phyloP scores from a whole-genome alignment of 2,329 filamentous ascomycete genomes.

The Aspergillus quadricinctus region DNA sequence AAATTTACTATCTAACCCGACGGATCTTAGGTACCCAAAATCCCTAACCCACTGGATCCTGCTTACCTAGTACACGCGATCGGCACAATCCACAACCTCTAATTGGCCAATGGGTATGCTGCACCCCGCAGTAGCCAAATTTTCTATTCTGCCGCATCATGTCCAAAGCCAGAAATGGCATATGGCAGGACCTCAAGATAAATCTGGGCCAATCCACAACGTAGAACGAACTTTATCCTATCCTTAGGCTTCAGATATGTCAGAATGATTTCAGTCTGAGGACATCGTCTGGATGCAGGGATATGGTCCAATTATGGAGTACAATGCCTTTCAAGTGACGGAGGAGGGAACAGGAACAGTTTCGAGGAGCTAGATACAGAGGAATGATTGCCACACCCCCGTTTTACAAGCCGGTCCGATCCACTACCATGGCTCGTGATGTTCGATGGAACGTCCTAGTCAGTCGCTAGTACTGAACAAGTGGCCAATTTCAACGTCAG shows the following conservation, averaged over 20 bases:
- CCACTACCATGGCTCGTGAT: conserved; percentile 11
- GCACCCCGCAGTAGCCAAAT: conserved; percentile 11
- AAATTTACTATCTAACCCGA: too few species aligned
- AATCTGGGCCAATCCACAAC: neutral
- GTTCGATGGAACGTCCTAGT: conserved; percentile 3
- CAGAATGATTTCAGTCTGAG: neutral
- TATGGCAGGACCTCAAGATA: too few species aligned
- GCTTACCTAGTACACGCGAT: neutral
- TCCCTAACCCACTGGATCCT: neutral
- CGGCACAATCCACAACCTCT: neutral
- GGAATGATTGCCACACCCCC: neutral
- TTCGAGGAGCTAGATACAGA: neutral
- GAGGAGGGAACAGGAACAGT: neutral
- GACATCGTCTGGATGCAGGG: neutral
- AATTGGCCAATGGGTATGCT: conserved; percentile 12
- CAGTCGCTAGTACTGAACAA: conserved; percentile 3
- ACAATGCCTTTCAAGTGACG: neutral
- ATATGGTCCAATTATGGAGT: neutral
- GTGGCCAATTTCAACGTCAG: conserved; percentile 7
- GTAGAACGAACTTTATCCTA: neutral
- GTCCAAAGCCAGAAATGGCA: neutral
- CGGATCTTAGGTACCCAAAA: neutral
- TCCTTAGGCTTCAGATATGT: neutral
- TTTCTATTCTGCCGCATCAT: neutral
- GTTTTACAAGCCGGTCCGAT: conserved; percentile 1